Conservation (phyloP, 768 basidiomycete genomes). For the Russula virescens region DNA sequence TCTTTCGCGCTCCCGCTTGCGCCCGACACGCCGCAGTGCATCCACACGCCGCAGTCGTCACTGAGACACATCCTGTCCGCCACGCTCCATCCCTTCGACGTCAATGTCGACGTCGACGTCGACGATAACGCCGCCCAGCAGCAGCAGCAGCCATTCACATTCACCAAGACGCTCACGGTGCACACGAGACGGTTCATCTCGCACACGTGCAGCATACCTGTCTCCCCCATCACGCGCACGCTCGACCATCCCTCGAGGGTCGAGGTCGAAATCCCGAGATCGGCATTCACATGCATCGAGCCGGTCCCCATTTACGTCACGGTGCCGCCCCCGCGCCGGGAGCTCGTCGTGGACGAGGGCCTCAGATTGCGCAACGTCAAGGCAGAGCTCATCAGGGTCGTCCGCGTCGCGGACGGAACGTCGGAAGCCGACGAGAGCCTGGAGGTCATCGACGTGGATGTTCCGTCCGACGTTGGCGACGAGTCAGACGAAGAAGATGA, state of each 20-base stretch:
- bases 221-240: conserved; percentile 53
- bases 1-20: conserved; percentile 80
- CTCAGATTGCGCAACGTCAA: conserved; percentile 75
- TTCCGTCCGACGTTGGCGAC: conserved; percentile 23
- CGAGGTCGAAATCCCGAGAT: conserved; percentile 65
- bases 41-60: conserved; percentile 69
- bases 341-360: conserved; percentile 63
- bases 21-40: conserved; percentile 76
- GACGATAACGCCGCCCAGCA: conserved; percentile 29
- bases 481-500: conserved; percentile 27
- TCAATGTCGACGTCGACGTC: too few species aligned
- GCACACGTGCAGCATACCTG: conserved; percentile 49
- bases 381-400: conserved; percentile 66
- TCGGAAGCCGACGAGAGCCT: conserved; percentile 12
- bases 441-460: conserved; percentile 20
- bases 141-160: conserved; percentile 25
- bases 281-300: conserved; percentile 66
- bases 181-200: conserved; percentile 73
- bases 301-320: conserved; percentile 74
- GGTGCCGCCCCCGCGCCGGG: conserved; percentile 65
- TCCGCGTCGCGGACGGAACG: conserved; percentile 47
- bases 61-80: conserved; percentile 68
- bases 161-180: conserved; percentile 56
- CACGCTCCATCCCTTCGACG: conserved; percentile 42
- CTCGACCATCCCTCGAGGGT: conserved; percentile 61